phyloP scores from a whole-genome alignment of 2,329 filamentous ascomycete species.

The Cytospora chrysosperma region DNA sequence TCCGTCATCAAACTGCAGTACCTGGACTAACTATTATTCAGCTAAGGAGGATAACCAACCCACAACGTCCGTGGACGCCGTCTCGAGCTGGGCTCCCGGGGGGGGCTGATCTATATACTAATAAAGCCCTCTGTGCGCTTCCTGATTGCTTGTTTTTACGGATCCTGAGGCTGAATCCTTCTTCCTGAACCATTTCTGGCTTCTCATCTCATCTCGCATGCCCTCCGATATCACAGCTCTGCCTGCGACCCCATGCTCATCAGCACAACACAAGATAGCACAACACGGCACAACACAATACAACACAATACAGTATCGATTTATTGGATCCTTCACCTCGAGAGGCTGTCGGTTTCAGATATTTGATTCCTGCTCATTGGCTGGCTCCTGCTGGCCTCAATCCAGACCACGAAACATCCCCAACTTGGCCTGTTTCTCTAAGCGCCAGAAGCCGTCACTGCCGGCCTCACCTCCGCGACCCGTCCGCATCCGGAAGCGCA shows the following conservation, averaged over 20 bases:
- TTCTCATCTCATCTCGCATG: conserved; percentile 8
- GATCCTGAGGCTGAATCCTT: neutral
- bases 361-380: conserved; percentile 6
- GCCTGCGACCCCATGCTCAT: neutral
- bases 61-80: neutral
- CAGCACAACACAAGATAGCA: neutral
- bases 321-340: conserved; percentile 9
- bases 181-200: neutral
- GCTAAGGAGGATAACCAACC: neutral
- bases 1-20: neutral
- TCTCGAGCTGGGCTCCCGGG: neutral
- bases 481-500: conserved; percentile 13
- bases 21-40: no score
- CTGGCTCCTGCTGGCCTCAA: conserved; percentile 9
- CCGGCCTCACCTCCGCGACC: neutral
- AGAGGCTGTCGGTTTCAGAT: conserved; percentile 21
- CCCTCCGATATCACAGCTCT: neutral
- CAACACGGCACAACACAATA: neutral
- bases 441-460: conserved; percentile 18
- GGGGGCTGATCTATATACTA: neutral
- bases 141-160: conserved; percentile 2
- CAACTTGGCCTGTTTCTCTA: conserved; percentile 23
- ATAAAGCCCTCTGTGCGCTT: conserved; percentile 8
- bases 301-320: neutral
- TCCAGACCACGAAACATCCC: conserved; percentile 17